These are phyloP conservation scores for Chamaecyparis obtusa DNA, from an alignment of 75 land plant genomes.

Conservation along the genomic window DNA sequence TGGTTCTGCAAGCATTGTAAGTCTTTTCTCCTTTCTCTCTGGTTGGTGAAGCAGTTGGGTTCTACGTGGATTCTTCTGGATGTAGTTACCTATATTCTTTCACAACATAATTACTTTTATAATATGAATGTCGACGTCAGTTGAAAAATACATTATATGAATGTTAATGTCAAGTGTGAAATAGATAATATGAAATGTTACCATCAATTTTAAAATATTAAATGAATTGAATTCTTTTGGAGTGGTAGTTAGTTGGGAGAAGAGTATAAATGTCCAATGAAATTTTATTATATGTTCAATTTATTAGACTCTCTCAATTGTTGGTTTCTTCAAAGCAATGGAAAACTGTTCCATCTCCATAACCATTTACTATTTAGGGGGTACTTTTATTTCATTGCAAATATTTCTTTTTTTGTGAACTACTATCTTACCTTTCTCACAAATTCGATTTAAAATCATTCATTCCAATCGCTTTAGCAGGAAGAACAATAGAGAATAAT, in stretches of 20 bases:
- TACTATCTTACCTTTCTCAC: no score
- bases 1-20: no score
- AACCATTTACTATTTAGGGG: no score
- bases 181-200: background rate
- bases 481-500: no score
- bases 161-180: background rate
- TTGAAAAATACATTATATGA: background rate
- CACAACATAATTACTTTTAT: background rate
- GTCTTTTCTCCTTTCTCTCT: background rate
- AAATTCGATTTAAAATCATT: no score
- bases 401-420: no score
- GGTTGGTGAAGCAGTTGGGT: slow-evolving; percentile 3
- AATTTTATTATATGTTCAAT: background rate
- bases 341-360: no score
- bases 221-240: background rate
- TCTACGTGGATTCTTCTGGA: background rate
- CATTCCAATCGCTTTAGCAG: no score
- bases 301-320: background rate
- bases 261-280: background rate
- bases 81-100: background rate
- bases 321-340: no score
- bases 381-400: no score
- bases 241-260: background rate
- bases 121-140: background rate
- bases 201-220: background rate